A percentile compares a stretch with the other conserved stretches of the same genome.
These are phyloP conservation scores for Venturia carpophila DNA, from an alignment of 2,329 filamentous ascomycete genomes.

Conservation along the genomic window DNA sequence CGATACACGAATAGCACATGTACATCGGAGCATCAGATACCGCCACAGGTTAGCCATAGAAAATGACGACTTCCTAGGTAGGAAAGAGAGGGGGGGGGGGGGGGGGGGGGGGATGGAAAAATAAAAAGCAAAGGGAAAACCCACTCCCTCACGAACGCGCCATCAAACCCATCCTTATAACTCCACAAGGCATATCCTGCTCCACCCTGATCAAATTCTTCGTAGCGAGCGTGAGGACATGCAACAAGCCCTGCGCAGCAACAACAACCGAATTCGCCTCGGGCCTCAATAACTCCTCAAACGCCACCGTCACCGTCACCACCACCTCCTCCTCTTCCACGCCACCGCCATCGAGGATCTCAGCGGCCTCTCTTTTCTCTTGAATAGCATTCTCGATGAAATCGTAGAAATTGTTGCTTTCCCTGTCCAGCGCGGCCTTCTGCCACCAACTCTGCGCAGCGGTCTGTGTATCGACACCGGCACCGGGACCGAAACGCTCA, in stretches of 20 bases:
- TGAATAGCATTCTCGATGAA: slow-evolving; percentile 47
- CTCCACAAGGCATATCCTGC: not conserved
- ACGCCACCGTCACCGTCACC: slow-evolving; percentile 32
- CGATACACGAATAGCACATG: no score
- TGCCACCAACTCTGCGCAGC: slow-evolving; percentile 43
- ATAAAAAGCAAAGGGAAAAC: not conserved
- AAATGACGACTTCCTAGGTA: no score
- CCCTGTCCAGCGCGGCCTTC: slow-evolving; percentile 46
- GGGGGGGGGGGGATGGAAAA: no score
- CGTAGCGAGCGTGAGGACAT: slow-evolving; percentile 26
- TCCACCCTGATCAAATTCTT: slow-evolving; percentile 13
- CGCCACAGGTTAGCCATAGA: slow-evolving; percentile 20
- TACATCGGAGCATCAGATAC: no score
- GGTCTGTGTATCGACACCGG: slow-evolving; percentile 43
- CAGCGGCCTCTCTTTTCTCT: slow-evolving; percentile 24
- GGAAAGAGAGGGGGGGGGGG: no score
- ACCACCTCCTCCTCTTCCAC: slow-evolving; percentile 6
- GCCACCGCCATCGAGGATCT: no score
- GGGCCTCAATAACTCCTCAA: slow-evolving; percentile 61
- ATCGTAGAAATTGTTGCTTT: slow-evolving; percentile 55
- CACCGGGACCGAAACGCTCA: slow-evolving; percentile 32
- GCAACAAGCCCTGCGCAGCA: slow-evolving; percentile 49
- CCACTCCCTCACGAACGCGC: not conserved
- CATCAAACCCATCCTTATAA: slow-evolving; percentile 8
- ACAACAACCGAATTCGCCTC: slow-evolving; percentile 47